phyloP scores from a whole-genome alignment of 305 asterid genomes.

The Rubia peregrina region DNA sequence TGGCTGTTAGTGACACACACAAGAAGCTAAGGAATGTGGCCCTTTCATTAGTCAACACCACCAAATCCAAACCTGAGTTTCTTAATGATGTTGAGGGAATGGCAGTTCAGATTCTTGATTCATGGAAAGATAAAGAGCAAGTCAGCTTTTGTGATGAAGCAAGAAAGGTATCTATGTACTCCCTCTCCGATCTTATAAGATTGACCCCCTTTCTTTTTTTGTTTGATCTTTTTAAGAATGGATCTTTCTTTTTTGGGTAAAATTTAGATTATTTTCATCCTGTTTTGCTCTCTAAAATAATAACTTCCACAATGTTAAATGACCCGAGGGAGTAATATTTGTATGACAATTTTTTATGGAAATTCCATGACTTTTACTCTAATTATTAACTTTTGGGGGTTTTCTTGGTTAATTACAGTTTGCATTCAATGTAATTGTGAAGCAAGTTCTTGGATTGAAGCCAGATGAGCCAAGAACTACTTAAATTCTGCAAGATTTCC shows the following conservation, averaged over 20 bases:
- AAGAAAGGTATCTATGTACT: constrained; percentile 34
- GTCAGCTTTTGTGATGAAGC: constrained; percentile 64
- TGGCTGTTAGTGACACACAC: constrained; percentile 59
- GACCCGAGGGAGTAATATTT: too few relatives aligned
- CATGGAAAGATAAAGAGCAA: constrained; percentile 46
- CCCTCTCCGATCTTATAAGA: too few relatives aligned
- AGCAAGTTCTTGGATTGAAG: constrained; percentile 60
- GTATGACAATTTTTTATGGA: neutral
- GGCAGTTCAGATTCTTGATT: constrained; percentile 44
- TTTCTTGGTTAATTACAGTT: constrained; percentile 29
- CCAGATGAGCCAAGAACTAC: constrained; percentile 57
- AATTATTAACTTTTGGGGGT: neutral
- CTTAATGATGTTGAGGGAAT: constrained; percentile 38
- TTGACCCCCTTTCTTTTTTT: too few relatives aligned
- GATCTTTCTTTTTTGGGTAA: too few relatives aligned
- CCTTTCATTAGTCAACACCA: constrained; percentile 48
- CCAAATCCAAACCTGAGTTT: constrained; percentile 48
- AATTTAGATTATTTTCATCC: too few relatives aligned
- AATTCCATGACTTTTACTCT: neutral
- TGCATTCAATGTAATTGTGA: constrained; percentile 77
- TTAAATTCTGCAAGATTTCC: constrained; percentile 53
- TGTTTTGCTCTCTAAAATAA: too few relatives aligned
- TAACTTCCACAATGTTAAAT: too few relatives aligned
- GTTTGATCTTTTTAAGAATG: too few relatives aligned
- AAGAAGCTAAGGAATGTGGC: constrained; percentile 62